Conservation (phyloP, 2,329 filamentous ascomycete species). For the Leptographium wingfieldii region DNA sequence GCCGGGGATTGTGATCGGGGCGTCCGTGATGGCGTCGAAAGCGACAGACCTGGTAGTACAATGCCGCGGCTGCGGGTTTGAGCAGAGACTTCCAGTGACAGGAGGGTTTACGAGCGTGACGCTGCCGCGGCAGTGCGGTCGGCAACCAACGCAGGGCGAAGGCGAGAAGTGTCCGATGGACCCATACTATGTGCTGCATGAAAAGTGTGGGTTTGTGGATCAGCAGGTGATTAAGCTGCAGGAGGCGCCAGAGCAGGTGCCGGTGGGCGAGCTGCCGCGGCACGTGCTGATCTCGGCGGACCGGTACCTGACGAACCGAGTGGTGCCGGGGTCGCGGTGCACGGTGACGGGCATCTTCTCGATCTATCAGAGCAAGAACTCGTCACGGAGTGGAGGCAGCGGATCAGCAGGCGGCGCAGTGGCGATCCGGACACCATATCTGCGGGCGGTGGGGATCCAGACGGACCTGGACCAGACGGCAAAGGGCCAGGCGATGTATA, state of each 20-base stretch:
- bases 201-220: slow-evolving; percentile 88
- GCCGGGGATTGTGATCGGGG: slow-evolving; percentile 93
- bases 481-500: slow-evolving; percentile 73
- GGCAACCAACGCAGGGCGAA: slow-evolving; percentile 52
- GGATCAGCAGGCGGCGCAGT: slow-evolving; percentile 65
- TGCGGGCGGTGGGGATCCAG: slow-evolving; percentile 84
- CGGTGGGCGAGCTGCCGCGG: slow-evolving; percentile 86
- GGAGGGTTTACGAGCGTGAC: slow-evolving; percentile 83
- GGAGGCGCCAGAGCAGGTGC: slow-evolving; percentile 93
- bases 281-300: slow-evolving; percentile 97
- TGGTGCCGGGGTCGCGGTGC: slow-evolving; percentile 88
- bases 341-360: slow-evolving; percentile 96
- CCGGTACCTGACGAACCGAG: slow-evolving; percentile 85
- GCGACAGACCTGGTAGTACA: slow-evolving; percentile 76
- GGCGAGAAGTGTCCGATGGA: slow-evolving; percentile 79
- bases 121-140: slow-evolving; percentile 65
- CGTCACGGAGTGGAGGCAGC: slow-evolving; percentile 41
- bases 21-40: slow-evolving; percentile 93
- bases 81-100: slow-evolving; percentile 56
- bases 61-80: slow-evolving; percentile 73
- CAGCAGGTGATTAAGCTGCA: slow-evolving; percentile 97
- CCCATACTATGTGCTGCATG: slow-evolving; percentile 90
- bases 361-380: slow-evolving; percentile 88
- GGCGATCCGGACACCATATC: slow-evolving; percentile 88
- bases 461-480: slow-evolving; percentile 81